A percentile compares a stretch with the other conserved stretches of the same genome.
Evolutionary conservation across 371 early-diverging fungal genomes (phyloP).

Genomic region (Mucor indicus): DNA sequence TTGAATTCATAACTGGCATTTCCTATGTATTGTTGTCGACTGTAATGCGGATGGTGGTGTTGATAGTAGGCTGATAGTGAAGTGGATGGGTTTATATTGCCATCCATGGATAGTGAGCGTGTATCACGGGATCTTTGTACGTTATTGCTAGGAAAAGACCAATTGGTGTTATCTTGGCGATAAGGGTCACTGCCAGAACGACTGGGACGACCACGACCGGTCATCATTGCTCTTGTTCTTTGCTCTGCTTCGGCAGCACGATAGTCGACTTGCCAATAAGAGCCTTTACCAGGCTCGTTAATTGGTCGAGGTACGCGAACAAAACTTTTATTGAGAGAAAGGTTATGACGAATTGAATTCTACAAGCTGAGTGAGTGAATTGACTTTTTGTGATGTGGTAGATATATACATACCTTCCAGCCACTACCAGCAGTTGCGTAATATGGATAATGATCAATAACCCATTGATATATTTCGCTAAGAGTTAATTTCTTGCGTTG

Average conservation of each 20-base stretch:
- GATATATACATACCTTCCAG: conserved; percentile 65
- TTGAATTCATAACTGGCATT: no score
- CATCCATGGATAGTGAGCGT: conserved; percentile 17
- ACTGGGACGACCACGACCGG: conserved; percentile 16
- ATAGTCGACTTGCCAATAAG: conserved; percentile 86
- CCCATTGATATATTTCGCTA: conserved; percentile 88
- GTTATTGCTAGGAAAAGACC: not conserved
- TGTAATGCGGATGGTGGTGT: not conserved
- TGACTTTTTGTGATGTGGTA: no score
- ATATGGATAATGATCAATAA: conserved; percentile 76
- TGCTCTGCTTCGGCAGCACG: conserved; percentile 25
- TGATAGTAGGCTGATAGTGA: not conserved
- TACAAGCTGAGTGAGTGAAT: conserved; percentile 29
- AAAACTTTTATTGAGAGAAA: conserved; percentile 92
- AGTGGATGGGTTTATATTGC: conserved; percentile 8
- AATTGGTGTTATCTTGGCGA: conserved; percentile 5
- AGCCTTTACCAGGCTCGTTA: conserved; percentile 94
- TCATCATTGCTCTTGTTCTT: conserved; percentile 13
- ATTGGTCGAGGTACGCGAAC: conserved; percentile 83
- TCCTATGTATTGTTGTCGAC: no score
- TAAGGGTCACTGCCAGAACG: conserved; percentile 27
- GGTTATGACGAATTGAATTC: conserved; percentile 97
- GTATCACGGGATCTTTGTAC: conserved; percentile 17
- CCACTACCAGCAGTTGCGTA: conserved; percentile 71
- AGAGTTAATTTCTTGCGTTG: conserved; percentile 73